phyloP scores from a whole-genome alignment of 495 filamentous ascomycete genomes.

The Articulospora tetracladia region DNA sequence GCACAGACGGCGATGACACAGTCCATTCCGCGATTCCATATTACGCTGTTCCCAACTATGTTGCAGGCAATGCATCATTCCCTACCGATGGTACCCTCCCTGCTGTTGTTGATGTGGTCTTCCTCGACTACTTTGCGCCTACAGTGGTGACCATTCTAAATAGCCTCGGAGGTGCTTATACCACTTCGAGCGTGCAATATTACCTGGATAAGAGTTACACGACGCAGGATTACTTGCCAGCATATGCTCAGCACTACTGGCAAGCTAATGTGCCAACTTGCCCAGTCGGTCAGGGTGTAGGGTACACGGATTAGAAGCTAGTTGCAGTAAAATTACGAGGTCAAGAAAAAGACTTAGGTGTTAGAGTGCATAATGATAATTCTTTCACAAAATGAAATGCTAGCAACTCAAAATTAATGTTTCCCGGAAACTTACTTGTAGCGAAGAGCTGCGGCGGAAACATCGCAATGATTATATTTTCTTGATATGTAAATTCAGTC shows the following conservation, averaged over 20 bases:
- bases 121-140: slow-evolving; percentile 70
- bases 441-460: too few species aligned
- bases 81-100: slow-evolving; percentile 36
- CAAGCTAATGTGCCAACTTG: slow-evolving; percentile 44
- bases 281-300: slow-evolving; percentile 28
- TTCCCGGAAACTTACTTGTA: too few species aligned
- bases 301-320: background rate
- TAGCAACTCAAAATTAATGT: too few species aligned
- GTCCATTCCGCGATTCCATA: slow-evolving; percentile 58
- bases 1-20: slow-evolving; percentile 72
- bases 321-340: too few species aligned
- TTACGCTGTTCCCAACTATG: slow-evolving; percentile 66
- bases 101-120: slow-evolving; percentile 67
- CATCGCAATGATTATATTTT: too few species aligned
- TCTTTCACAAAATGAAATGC: too few species aligned
- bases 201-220: slow-evolving; percentile 40
- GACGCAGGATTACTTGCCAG: slow-evolving; percentile 44
- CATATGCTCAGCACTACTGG: slow-evolving; percentile 43
- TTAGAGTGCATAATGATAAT: too few species aligned
- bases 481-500: too few species aligned
- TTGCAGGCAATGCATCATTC: slow-evolving; percentile 53
- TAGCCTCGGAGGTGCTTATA: slow-evolving; percentile 37
- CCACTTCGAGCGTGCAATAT: slow-evolving; percentile 31
- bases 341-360: too few species aligned
- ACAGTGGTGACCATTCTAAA: slow-evolving; percentile 46